Percentiles rank a stretch among this genome's conserved stretches.
Conservation (phyloP, 2,329 filamentous ascomycete species). For the Fusarium pseudonygamai region DNA sequence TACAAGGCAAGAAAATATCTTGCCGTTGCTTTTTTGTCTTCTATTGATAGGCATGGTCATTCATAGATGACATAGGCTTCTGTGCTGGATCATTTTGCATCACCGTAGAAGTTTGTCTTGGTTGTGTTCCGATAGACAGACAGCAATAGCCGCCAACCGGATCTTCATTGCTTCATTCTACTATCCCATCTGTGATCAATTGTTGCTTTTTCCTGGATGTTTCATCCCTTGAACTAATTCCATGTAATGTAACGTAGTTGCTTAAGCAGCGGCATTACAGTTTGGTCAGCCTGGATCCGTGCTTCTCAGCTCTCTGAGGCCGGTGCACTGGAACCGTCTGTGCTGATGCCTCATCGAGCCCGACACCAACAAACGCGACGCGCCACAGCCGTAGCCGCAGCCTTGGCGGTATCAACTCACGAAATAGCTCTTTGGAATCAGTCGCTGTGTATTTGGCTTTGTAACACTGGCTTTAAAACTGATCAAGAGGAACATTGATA, state of each 20-base stretch:
- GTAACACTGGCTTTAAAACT: too few species aligned
- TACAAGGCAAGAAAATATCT: rapidly evolving
- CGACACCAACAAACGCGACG: neutral
- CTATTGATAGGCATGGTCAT: too few species aligned
- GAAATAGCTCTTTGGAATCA: rapidly evolving
- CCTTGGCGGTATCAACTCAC: neutral
- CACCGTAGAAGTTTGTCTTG: too few species aligned
- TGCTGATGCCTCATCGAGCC: neutral
- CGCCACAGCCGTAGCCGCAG: neutral
- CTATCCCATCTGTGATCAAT: too few species aligned
- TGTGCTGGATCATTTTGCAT: too few species aligned
- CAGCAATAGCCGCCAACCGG: too few species aligned
- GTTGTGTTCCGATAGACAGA: too few species aligned
- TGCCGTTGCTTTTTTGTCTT: rapidly evolving
- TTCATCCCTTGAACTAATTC: too few species aligned
- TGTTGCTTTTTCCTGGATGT: too few species aligned
- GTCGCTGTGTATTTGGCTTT: neutral
- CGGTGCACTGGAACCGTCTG: too few species aligned
- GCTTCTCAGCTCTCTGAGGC: neutral
- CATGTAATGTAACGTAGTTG: neutral
- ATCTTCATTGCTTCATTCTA: too few species aligned
- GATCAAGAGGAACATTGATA: rapidly evolving
- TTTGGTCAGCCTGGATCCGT: neutral
- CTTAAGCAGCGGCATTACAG: neutral
- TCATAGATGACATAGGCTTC: rapidly evolving